Conservation (phyloP, 345 rosid genomes). For the Syzygium aromaticum region DNA sequence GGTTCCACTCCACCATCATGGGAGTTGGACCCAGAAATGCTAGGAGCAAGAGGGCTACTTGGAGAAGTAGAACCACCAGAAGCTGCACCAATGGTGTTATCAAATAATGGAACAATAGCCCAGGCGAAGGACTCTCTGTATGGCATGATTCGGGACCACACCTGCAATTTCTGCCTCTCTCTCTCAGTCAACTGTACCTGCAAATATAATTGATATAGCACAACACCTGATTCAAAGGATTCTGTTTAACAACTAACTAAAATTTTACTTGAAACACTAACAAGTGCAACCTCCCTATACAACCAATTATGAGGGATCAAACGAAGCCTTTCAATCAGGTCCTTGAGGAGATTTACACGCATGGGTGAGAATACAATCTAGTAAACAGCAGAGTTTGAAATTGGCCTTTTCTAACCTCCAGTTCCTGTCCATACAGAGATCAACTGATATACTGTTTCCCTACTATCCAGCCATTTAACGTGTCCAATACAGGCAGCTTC, state of each 20-base stretch:
- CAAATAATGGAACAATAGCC: conserved; percentile 98
- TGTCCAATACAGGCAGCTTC: background rate
- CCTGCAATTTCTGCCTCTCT: conserved; percentile 95
- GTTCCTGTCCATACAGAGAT: background rate
- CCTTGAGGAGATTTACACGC: background rate
- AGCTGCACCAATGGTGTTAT: conserved; percentile 62
- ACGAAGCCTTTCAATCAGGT: background rate
- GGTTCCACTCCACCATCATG: conserved; percentile 80
- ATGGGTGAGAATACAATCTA: background rate
- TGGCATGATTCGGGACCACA: conserved; percentile 99
- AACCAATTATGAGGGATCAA: background rate
- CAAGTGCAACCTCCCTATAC: background rate
- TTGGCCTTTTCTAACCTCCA: background rate
- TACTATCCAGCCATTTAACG: background rate
- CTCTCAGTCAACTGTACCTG: conserved; percentile 91
- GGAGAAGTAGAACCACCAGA: conserved; percentile 92
- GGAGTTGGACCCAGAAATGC: conserved; percentile 79
- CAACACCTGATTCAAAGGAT: conserved; percentile 7
- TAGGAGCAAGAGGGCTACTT: conserved; percentile 91
- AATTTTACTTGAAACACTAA: background rate
- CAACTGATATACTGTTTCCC: background rate
- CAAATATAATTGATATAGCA: conserved; percentile 1
- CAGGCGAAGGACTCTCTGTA: conserved; percentile 93
- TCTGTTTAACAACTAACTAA: background rate
- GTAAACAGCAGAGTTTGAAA: background rate